Percentiles rank a stretch among this genome's conserved stretches.
phyloP scores from a whole-genome alignment of 2,329 filamentous ascomycete species.

The Cryphonectria japonica region DNA sequence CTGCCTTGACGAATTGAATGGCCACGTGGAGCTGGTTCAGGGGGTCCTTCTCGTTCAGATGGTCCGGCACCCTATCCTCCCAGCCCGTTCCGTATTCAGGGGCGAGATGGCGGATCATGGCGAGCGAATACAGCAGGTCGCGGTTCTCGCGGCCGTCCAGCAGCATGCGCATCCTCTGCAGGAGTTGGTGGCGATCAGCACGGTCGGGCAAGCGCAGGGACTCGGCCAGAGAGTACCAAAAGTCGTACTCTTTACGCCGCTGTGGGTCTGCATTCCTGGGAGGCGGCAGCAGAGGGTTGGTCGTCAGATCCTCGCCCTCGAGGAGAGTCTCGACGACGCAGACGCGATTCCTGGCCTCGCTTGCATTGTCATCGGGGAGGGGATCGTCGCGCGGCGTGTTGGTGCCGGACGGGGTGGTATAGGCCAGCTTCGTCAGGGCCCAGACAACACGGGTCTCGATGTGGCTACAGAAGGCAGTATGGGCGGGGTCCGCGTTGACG shows the following conservation, averaged over 20 bases:
- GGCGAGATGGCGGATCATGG: constrained; percentile 75
- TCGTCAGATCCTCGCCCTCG: constrained; percentile 67
- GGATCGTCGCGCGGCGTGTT: constrained; percentile 42
- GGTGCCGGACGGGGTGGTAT: constrained; percentile 42
- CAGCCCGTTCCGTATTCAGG: constrained; percentile 65
- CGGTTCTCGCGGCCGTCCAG: constrained; percentile 83
- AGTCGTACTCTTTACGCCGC: constrained; percentile 69
- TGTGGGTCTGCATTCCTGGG: constrained; percentile 56
- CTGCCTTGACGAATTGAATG: constrained; percentile 69
- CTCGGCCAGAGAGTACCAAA: constrained; percentile 80
- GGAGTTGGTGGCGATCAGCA: constrained; percentile 65
- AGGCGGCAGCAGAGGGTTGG: constrained; percentile 59
- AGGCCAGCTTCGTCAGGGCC: constrained; percentile 58
- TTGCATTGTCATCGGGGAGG: constrained; percentile 60
- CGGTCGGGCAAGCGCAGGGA: constrained; percentile 68
- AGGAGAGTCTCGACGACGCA: constrained; percentile 77
- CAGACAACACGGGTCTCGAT: constrained; percentile 64
- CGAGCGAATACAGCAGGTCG: constrained; percentile 88
- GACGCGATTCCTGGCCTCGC: constrained; percentile 71
- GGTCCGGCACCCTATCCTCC: constrained; percentile 58
- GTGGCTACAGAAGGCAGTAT: constrained; percentile 57
- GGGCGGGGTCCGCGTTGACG: constrained; percentile 54
- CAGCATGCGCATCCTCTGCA: constrained; percentile 68
- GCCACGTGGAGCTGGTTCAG: constrained; percentile 70
- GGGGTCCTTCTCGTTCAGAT: constrained; percentile 68